Base-by-base conservation (phyloP, 164 flowering plant species). In the Magnolia kwangsiensis region DNA sequence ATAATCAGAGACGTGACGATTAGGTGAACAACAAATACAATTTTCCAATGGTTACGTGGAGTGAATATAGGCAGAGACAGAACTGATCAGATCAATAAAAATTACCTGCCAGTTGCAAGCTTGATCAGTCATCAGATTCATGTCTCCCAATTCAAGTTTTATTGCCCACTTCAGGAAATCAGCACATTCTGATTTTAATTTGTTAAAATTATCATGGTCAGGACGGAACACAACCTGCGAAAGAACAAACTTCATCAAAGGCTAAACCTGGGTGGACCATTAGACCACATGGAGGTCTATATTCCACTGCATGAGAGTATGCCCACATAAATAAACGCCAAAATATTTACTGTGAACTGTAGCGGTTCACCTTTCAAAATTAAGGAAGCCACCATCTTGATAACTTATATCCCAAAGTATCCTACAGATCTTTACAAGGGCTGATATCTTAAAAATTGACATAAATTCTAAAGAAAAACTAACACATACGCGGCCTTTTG, bases 71-170 rank as follows among this genome's bases (percentile, higher is more conserved):
- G 50, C 11, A 37, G 5, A 14, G 7, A 31, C 18, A 31, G 27
- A 64, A 19, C 10, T 13, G 4, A 11, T 10, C 61, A 55, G 61
- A 7, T 55, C 61, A 55, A 3, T 18, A 27, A 72, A 14, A 1
- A 14, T 69, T 89, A 95, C 98, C 97, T 94, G 98, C 97, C 94
- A 94, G 81, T 90, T 90, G 76, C 75, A 68, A n/a, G 84, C 82
- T 82, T 84, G 79, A 50, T 78, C 80, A 50, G 81, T 74, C 73
- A 83, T 71, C 75, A 83, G 78, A 71, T 79, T 75, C 70, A 84
- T 71, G 64, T n/a, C 78, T 73, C 63, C 63, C 21, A 14, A 29
- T 51, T 81, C 84, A 74, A 83, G 73, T 58, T 83, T 76, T 64
- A 67, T 77, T n/a, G 81, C 80, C 67, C 69, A 67, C 37, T 72